Conservation (phyloP, 345 rosid genomes). For the Sisymbrium irio region DNA sequence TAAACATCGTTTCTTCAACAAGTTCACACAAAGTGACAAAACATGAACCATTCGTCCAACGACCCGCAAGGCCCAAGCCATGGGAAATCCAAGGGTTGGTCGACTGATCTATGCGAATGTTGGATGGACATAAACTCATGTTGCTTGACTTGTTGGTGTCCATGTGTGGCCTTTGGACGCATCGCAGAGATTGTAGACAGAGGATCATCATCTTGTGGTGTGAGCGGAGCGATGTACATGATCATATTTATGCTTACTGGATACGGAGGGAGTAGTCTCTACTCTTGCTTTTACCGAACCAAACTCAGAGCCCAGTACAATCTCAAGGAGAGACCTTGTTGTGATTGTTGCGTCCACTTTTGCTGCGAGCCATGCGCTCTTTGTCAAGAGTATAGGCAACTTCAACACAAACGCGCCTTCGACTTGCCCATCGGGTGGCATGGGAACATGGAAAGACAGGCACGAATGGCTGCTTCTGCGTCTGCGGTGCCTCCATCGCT, state of each 20-base stretch:
- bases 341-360: slow-evolving; percentile 37
- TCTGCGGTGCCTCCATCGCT: slow-evolving; percentile 36
- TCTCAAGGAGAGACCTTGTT: slow-evolving; percentile 37
- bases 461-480: slow-evolving; percentile 19
- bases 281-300: slow-evolving; percentile 39
- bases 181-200: slow-evolving; percentile 54
- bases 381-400: slow-evolving; percentile 42
- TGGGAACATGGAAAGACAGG: slow-evolving; percentile 61
- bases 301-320: slow-evolving; percentile 33
- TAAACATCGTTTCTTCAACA: background rate
- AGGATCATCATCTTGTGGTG: slow-evolving; percentile 47
- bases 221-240: slow-evolving; percentile 35
- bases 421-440: slow-evolving; percentile 60
- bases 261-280: slow-evolving; percentile 30
- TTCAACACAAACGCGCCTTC: slow-evolving; percentile 21
- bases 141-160: slow-evolving; percentile 53
- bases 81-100: slow-evolving; percentile 38
- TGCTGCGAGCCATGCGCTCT: slow-evolving; percentile 40
- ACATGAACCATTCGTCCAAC: slow-evolving; percentile 13
- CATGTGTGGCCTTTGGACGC: slow-evolving; percentile 60
- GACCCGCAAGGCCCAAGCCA: background rate
- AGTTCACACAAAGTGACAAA: background rate
- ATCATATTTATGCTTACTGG: slow-evolving; percentile 22
- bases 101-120: slow-evolving; percentile 51
- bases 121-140: slow-evolving; percentile 36